These are phyloP conservation scores for Xylaria arbuscula DNA, from an alignment of 2,329 filamentous ascomycete genomes.

Conservation along the genomic window DNA sequence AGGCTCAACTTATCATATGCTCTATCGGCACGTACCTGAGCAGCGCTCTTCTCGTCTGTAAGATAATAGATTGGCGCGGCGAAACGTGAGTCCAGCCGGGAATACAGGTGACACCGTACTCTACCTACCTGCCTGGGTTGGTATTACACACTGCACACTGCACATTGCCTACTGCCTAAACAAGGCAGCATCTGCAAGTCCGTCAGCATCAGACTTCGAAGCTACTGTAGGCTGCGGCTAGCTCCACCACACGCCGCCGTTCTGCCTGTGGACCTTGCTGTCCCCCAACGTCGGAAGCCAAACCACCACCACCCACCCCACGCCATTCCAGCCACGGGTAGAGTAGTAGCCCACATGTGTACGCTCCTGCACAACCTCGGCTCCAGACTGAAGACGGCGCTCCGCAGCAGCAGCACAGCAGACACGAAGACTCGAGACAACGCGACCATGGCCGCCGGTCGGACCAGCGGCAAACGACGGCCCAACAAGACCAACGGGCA, in stretches of 20 bases:
- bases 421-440: background rate
- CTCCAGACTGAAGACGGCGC: constrained; percentile 1
- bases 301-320: background rate
- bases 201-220: too few species aligned
- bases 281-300: background rate
- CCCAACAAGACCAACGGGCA: constrained; percentile 44
- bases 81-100: background rate
- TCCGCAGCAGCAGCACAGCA: background rate
- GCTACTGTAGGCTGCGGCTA: too few species aligned
- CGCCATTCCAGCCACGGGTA: background rate
- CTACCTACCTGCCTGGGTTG: background rate
- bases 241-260: background rate
- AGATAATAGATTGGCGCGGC: background rate
- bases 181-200: too few species aligned
- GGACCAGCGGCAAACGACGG: background rate
- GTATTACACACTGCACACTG: background rate
- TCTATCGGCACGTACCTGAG: background rate
- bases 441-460: constrained; percentile 21
- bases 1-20: background rate
- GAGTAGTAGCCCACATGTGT: background rate
- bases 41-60: background rate
- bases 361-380: constrained; percentile 4
- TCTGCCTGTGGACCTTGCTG: background rate
- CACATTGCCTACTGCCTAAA: background rate
- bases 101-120: background rate